Conservation (phyloP, 257 asterid genomes). For the Thymus quinquecostatus region DNA sequence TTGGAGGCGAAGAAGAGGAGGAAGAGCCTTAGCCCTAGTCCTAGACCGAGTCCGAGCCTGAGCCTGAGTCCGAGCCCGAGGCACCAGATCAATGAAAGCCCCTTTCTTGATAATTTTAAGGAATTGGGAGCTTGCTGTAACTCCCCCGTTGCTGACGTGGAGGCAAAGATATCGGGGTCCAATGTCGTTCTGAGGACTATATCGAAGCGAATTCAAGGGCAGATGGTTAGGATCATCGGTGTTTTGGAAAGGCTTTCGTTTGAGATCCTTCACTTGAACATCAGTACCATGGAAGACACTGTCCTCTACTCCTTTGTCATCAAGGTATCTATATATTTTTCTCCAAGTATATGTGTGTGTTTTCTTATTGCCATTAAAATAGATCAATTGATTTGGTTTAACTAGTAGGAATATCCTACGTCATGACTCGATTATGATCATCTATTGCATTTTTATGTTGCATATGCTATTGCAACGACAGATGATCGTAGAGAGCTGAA, state of each 20-base stretch:
- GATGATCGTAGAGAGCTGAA: neutral
- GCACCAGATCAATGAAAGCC: constrained; percentile 25
- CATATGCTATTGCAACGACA: too few species aligned
- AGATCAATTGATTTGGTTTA: neutral
- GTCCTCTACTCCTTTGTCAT: constrained; percentile 88
- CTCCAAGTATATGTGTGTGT: neutral
- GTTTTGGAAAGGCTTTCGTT: constrained; percentile 72
- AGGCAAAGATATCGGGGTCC: constrained; percentile 79
- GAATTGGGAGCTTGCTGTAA: constrained; percentile 90
- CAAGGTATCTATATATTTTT: constrained; percentile 56
- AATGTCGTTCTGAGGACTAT: constrained; percentile 72
- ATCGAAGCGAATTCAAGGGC: constrained; percentile 72
- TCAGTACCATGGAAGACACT: constrained; percentile 96
- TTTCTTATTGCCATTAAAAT: neutral
- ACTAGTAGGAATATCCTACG: neutral
- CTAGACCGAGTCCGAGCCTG: constrained; percentile 64
- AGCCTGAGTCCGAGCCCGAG: constrained; percentile 46
- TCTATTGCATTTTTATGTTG: neutral
- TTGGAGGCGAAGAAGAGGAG: constrained; percentile 76
- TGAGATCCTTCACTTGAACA: constrained; percentile 82
- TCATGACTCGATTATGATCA: neutral
- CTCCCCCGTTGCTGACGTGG: constrained; percentile 83
- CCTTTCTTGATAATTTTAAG: constrained; percentile 42
- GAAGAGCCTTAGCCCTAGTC: constrained; percentile 70
- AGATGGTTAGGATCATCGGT: constrained; percentile 63